These are phyloP conservation scores for Trichophyton rubrum DNA, from an alignment of 2,329 filamentous ascomycete genomes.

Conservation along the genomic window DNA sequence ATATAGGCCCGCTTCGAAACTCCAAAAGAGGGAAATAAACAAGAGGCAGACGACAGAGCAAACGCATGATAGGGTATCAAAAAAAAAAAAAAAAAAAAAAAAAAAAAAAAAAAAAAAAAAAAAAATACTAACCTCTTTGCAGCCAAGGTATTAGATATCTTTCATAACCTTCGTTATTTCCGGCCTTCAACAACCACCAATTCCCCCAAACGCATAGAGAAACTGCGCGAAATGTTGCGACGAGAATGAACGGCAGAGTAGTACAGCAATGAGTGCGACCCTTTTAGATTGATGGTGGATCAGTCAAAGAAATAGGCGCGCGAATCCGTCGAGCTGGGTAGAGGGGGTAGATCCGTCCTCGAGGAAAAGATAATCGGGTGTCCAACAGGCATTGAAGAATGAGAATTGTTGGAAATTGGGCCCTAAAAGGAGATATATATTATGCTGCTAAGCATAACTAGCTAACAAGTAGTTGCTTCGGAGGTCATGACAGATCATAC, in stretches of 20 bases:
- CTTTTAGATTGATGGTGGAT: background rate
- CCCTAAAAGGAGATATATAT: background rate
- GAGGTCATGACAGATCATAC: background rate
- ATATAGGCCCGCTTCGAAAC: background rate
- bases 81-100: background rate
- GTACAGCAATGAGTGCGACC: background rate
- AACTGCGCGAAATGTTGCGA: background rate
- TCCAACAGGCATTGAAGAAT: background rate
- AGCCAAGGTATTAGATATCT: background rate
- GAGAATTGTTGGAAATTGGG: background rate
- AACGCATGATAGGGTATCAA: background rate
- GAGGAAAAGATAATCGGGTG: background rate
- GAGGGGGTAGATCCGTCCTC: background rate
- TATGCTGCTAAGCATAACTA: background rate
- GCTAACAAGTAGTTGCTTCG: background rate
- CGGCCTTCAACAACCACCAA: background rate
- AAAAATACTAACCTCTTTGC: background rate
- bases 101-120: background rate
- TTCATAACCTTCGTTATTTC: background rate
- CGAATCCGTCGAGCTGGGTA: background rate
- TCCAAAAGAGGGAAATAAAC: background rate
- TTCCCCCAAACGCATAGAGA: background rate
- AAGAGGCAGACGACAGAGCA: background rate
- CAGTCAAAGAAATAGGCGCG: conserved; percentile 3
- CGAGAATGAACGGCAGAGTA: background rate